Conservation (phyloP, 2,329 filamentous ascomycete species). For the Dendryphion nanum region DNA sequence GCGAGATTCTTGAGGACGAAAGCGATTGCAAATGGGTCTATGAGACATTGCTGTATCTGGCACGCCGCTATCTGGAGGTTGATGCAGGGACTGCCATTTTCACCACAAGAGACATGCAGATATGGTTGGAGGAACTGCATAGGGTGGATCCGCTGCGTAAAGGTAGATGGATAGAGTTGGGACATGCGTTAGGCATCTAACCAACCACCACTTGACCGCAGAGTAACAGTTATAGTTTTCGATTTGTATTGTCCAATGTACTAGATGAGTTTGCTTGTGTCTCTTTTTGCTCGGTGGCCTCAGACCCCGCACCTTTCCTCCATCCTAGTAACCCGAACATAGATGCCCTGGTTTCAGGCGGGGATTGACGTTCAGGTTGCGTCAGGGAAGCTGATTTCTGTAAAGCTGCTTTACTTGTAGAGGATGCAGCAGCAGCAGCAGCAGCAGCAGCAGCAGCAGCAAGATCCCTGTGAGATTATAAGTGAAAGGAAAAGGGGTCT, state of each 20-base stretch:
- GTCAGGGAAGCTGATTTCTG: too few relatives aligned
- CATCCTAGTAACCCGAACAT: neutral
- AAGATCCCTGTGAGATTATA: neutral
- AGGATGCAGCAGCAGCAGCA: too few relatives aligned
- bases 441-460: too few relatives aligned
- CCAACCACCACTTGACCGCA: too few relatives aligned
- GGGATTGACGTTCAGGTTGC: too few relatives aligned
- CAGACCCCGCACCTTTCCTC: neutral
- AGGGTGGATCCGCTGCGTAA: constrained; percentile 70
- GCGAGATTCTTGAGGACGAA: constrained; percentile 65
- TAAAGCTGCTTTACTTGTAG: too few relatives aligned
- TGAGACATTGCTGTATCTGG: constrained; percentile 77
- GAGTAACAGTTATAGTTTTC: neutral
- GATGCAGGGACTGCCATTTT: constrained; percentile 40
- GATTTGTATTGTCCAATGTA: neutral
- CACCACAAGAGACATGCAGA: constrained; percentile 46
- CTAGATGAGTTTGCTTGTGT: too few relatives aligned
- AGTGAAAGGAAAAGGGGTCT: too few relatives aligned
- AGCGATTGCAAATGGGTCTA: constrained; percentile 85
- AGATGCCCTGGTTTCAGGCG: too few relatives aligned
- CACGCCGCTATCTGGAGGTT: constrained; percentile 57
- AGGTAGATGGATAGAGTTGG: constrained; percentile 74
- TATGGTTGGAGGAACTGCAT: constrained; percentile 63
- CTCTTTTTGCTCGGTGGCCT: too few relatives aligned
- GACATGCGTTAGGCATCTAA: constrained; percentile 48